Evolutionary conservation across 192 early-diverging fungal genomes (phyloP), one percentile per base, ranked within the genome.

Genomic region (Nowakowskiella sp.): DNA sequence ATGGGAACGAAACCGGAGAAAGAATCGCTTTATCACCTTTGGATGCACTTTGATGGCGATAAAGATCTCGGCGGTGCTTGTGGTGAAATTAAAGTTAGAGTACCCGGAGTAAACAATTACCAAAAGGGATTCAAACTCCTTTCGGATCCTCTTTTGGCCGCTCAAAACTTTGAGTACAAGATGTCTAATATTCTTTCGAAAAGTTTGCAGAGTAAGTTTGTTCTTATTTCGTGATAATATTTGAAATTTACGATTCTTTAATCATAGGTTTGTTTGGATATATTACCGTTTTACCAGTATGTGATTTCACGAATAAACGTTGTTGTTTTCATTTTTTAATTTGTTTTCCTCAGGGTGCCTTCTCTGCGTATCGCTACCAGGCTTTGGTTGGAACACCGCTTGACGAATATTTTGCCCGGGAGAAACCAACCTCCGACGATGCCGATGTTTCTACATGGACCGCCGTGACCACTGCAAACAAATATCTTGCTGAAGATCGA

Each of bases 41-140:
- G 71, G 28, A 80, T 74, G 42, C 66, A 59, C 13, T 81, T 80
- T 61, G 55, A 81, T 25, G 55, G 66, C 9, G 65, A 81, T 48
- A 60, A 66, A 4, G 50, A 76, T 31, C 70, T 81, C 1, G 78
- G 72, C 39, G 78, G 78, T n/a, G 78, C 79, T 28, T 81, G 78
- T 60, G 78, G 78, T 28, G 78, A 81, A 57, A 81, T 81, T 46
- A 74, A 61, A 5, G 70, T 61, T 2, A 66, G 64, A 36, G 58
- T 67, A 34, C 68, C 13, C 13, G 47, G 47, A 27, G 13, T 34
- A 27, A 28, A 10, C 13, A 13, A 28, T 10, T 13, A 27, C 10
- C 10, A 39, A 39, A 47, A 39, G 34, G 13, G 10, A 39, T 13
- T 10, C 10, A 47, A 23, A 13, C 39, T 47, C 10, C 39, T 13